Evolutionary conservation across 2,329 filamentous ascomycete species (phyloP).

Genomic region (Aureobasidium sp.): DNA sequence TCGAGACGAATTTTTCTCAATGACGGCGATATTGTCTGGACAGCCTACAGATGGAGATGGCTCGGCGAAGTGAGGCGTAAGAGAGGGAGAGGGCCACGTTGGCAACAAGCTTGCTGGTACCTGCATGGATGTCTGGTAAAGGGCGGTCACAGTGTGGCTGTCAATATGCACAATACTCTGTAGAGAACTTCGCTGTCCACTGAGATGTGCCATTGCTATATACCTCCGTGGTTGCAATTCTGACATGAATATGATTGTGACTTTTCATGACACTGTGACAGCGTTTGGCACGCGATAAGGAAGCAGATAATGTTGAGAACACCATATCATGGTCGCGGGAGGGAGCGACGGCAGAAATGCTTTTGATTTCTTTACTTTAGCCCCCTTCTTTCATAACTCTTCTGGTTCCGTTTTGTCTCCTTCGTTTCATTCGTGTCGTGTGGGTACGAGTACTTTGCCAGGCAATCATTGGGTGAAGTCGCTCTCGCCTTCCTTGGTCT

Average conservation of each 20-base stretch:
- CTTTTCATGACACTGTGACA: too few species aligned
- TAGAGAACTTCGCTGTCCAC: too few species aligned
- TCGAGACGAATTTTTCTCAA: not conserved
- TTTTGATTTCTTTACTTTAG: not conserved
- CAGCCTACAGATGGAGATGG: not conserved
- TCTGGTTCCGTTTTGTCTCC: not conserved
- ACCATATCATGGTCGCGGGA: not conserved
- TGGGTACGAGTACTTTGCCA: not conserved
- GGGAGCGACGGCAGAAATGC: not conserved
- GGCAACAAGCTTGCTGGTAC: not conserved
- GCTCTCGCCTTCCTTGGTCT: conserved; percentile 59
- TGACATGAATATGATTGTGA: too few species aligned
- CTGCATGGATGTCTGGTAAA: not conserved
- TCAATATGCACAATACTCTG: too few species aligned
- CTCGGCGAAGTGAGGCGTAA: not conserved
- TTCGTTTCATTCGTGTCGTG: not conserved
- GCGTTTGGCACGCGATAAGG: not conserved
- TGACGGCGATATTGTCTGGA: conserved; percentile 6
- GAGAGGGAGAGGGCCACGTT: not conserved
- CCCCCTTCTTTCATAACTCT: not conserved
- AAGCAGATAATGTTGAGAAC: not conserved
- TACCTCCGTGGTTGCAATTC: too few species aligned
- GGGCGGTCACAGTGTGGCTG: too few species aligned
- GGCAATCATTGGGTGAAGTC: conserved; percentile 43
- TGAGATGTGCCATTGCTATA: too few species aligned